A percentile compares a stretch with the other conserved stretches of the same genome.
Conservation (phyloP, 2,329 filamentous ascomycete genomes). For the Exserohilum turcica region DNA sequence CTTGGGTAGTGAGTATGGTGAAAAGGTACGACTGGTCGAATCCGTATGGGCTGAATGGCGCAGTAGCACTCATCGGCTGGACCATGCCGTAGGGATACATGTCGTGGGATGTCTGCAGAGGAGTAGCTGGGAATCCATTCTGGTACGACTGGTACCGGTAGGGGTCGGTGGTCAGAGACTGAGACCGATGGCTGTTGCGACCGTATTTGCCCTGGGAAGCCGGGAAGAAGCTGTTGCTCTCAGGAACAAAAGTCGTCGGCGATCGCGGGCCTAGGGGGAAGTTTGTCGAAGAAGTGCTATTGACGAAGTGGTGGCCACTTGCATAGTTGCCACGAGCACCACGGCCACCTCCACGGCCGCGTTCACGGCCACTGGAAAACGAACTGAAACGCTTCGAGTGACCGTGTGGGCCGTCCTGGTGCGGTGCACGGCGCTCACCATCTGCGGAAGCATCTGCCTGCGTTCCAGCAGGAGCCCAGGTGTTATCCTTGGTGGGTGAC, state of each 20-base stretch:
- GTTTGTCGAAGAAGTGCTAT: constrained; percentile 46
- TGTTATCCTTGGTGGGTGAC: constrained; percentile 40
- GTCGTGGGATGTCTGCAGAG: constrained; percentile 55
- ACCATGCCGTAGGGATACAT: constrained; percentile 64
- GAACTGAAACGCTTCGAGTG: constrained; percentile 44
- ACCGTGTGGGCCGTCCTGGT: constrained; percentile 37
- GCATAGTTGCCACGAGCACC: constrained; percentile 51
- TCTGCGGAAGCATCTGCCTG: constrained; percentile 45
- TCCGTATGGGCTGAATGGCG: constrained; percentile 62
- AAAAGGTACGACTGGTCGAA: constrained; percentile 63
- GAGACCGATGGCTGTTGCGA: constrained; percentile 60
- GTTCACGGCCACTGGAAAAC: constrained; percentile 49
- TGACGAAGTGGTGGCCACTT: constrained; percentile 47
- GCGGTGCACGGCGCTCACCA: constrained; percentile 37
- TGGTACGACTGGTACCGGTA: constrained; percentile 52
- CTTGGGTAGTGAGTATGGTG: constrained; percentile 64
- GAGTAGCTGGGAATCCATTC: constrained; percentile 46
- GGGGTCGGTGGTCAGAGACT: constrained; percentile 63
- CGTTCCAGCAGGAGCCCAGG: constrained; percentile 35
- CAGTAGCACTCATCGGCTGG: constrained; percentile 60
- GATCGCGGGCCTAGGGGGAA: constrained; percentile 46
- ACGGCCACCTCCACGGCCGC: constrained; percentile 56
- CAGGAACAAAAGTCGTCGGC: constrained; percentile 44
- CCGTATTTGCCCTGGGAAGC: constrained; percentile 51
- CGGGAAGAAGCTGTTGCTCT: constrained; percentile 42